Evolutionary conservation across 1,284 basidiomycete species (phyloP).

Genomic region (Melanopsichium pennsylvanicum): DNA sequence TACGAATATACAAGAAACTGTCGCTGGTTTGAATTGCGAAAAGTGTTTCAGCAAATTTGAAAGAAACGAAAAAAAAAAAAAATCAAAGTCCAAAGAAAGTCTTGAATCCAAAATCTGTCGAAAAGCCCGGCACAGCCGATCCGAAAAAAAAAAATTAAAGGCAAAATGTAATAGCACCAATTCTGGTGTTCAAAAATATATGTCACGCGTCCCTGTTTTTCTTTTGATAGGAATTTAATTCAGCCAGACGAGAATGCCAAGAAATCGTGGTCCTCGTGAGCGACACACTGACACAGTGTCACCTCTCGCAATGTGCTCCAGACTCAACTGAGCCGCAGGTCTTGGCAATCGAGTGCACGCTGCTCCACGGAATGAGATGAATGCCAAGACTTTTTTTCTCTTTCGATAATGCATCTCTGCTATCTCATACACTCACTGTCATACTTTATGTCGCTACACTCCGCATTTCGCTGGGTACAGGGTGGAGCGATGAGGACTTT

Average conservation of each 20-base stretch:
- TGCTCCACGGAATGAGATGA: not conserved
- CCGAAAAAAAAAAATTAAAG: not conserved
- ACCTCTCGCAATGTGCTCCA: not conserved
- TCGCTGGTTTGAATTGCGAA: no score
- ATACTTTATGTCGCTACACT: not conserved
- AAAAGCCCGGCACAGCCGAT: not conserved
- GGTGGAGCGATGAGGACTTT: not conserved
- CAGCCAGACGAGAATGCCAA: slow-evolving; percentile 7
- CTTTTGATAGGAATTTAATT: no score
- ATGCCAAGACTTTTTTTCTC: slow-evolving; percentile 45
- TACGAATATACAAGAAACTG: no score
- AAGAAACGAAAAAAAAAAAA: no score
- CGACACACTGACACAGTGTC: no score
- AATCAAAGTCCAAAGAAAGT: not conserved
- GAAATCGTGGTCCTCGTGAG: no score
- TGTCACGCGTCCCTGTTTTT: no score
- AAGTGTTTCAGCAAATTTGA: not conserved
- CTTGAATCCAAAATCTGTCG: not conserved
- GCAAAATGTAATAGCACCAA: no score
- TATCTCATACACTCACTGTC: not conserved
- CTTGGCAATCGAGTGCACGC: slow-evolving; percentile 21
- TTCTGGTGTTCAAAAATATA: no score
- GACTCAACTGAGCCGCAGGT: slow-evolving; percentile 17
- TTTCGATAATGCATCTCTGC: slow-evolving; percentile 1
- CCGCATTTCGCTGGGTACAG: no score